Conservation (phyloP, 176 grass and related monocot species). For the Triticum turgidum region DNA sequence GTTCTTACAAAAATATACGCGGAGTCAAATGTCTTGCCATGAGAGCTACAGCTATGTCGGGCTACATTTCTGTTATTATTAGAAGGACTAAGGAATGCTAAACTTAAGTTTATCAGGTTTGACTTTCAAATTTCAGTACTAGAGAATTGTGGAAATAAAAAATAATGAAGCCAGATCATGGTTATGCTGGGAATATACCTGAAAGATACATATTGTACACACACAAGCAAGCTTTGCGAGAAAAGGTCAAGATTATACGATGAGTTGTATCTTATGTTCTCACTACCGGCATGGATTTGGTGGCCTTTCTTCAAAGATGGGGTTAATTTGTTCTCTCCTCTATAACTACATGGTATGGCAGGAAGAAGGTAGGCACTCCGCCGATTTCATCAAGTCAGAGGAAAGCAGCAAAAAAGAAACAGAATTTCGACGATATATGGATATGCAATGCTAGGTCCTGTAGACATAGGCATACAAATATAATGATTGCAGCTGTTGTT, state of each 20-base stretch:
- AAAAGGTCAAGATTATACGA: conserved; percentile 43
- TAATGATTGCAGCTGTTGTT: too few relatives aligned
- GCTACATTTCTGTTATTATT: not conserved
- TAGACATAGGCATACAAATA: not conserved
- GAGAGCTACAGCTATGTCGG: not conserved
- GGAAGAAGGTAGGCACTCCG: too few relatives aligned
- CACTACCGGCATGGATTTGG: not conserved
- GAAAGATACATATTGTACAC: conserved; percentile 33
- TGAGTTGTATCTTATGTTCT: not conserved
- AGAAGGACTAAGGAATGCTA: not conserved
- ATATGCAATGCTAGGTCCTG: not conserved
- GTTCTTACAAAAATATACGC: too few relatives aligned
- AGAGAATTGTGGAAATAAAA: not conserved
- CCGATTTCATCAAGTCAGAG: too few relatives aligned
- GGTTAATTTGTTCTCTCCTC: not conserved
- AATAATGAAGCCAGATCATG: not conserved
- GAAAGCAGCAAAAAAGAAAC: too few relatives aligned
- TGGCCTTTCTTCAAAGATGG: not conserved
- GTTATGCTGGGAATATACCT: not conserved
- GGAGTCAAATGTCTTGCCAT: not conserved
- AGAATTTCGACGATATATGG: not conserved
- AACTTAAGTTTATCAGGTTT: too few relatives aligned
- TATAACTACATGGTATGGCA: too few relatives aligned
- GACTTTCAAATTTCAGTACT: not conserved
- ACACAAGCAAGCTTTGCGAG: conserved; percentile 56